Conservation (phyloP, 2,329 filamentous ascomycete species). For the Trichoderma cornu-damae region DNA sequence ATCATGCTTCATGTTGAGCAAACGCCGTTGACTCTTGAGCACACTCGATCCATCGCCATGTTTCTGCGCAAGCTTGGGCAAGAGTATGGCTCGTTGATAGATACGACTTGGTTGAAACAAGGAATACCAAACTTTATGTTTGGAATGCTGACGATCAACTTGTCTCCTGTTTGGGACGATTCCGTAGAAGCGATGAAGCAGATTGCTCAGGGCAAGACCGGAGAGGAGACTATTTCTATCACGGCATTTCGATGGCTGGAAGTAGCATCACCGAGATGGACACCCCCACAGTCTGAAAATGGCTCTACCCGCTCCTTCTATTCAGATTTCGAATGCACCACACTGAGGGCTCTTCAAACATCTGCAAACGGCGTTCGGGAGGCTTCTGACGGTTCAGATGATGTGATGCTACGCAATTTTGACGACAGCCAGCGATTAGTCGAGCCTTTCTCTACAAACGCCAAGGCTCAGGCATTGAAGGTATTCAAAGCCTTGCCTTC, state of each 20-base stretch:
- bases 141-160: slow-evolving; percentile 78
- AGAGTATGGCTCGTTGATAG: slow-evolving; percentile 54
- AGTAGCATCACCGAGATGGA: slow-evolving; percentile 51
- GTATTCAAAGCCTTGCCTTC: slow-evolving; percentile 68
- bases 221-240: slow-evolving; percentile 66
- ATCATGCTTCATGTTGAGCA: slow-evolving; percentile 75
- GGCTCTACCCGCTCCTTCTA: slow-evolving; percentile 38
- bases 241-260: slow-evolving; percentile 76
- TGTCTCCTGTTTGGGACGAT: slow-evolving; percentile 85
- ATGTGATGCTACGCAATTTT: slow-evolving; percentile 59
- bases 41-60: slow-evolving; percentile 73
- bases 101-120: slow-evolving; percentile 60
- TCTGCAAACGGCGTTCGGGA: slow-evolving; percentile 48
- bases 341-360: slow-evolving; percentile 56
- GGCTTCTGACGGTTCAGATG: slow-evolving; percentile 48
- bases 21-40: slow-evolving; percentile 70
- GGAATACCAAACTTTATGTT: slow-evolving; percentile 81
- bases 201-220: slow-evolving; percentile 63
- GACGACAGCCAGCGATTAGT: slow-evolving; percentile 56
- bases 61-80: slow-evolving; percentile 72
- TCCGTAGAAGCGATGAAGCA: slow-evolving; percentile 68
- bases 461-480: slow-evolving; percentile 72
- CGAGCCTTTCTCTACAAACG: slow-evolving; percentile 47
- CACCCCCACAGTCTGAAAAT: slow-evolving; percentile 37
- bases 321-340: slow-evolving; percentile 82